Percentiles rank a stretch among this genome's conserved stretches.
Conservation (phyloP, 352 stramenopile genomes). For the Phytophthora tubulina region DNA sequence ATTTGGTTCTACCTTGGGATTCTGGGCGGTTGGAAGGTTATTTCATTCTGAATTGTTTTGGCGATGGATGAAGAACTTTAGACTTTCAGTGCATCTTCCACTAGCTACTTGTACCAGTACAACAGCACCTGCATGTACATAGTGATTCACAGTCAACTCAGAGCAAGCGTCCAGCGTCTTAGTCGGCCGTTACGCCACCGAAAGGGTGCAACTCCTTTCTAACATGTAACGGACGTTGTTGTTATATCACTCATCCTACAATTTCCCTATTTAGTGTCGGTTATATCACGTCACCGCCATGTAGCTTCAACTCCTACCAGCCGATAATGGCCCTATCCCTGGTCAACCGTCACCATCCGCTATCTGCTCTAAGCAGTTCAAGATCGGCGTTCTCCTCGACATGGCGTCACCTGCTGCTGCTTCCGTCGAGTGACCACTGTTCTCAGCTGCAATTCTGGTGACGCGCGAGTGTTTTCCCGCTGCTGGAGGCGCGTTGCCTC, state of each 20-base stretch:
- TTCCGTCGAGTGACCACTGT: constrained; percentile 15
- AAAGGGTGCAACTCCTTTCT: constrained; percentile 5
- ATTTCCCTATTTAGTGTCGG: not conserved
- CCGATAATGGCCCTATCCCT: constrained; percentile 28
- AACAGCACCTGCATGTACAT: not conserved
- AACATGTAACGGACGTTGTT: not conserved
- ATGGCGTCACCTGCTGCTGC: constrained; percentile 4
- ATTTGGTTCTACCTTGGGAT: too few species aligned
- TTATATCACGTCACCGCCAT: constrained; percentile 2
- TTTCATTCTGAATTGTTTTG: too few species aligned
- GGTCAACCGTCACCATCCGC: constrained; percentile 24
- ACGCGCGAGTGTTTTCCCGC: constrained; percentile 31
- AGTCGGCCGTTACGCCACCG: constrained; percentile 3
- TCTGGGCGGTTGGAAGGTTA: too few species aligned
- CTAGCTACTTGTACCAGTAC: not conserved
- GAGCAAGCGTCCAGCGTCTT: constrained; percentile 1
- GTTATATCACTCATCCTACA: not conserved
- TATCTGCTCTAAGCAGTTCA: constrained; percentile 15
- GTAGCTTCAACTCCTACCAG: constrained; percentile 27
- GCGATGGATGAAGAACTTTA: not conserved
- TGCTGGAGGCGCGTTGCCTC: constrained; percentile 16
- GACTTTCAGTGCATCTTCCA: not conserved
- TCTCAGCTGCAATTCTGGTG: constrained; percentile 23
- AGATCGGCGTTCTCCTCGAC: constrained; percentile 12
- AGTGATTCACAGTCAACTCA: too few species aligned